These are phyloP conservation scores for Mallotus japonicus DNA, from an alignment of 441 rosid genomes.

Conservation along the genomic window DNA sequence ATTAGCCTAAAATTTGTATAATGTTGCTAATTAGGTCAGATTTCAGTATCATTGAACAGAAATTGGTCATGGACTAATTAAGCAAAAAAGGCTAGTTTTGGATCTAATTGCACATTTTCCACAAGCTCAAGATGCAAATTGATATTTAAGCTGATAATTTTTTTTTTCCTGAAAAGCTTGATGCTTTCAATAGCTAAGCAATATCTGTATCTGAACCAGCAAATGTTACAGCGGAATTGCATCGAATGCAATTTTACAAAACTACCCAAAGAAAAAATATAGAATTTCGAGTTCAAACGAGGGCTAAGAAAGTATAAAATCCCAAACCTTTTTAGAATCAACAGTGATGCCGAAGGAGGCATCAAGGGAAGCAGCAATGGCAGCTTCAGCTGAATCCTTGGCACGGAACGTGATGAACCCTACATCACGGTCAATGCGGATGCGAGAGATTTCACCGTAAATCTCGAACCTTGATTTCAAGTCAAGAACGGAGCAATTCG, in stretches of 20 bases:
- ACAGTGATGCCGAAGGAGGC: conserved; percentile 61
- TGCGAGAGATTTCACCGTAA: conserved; percentile 85
- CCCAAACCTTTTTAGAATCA: conserved; percentile 52
- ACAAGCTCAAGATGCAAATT: not conserved
- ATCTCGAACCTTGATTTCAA: conserved; percentile 89
- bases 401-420: conserved; percentile 63
- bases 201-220: not conserved
- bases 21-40: too few relatives aligned
- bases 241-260: too few relatives aligned
- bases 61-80: too few relatives aligned
- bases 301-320: not conserved
- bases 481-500: conserved; percentile 75
- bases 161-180: not conserved
- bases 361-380: conserved; percentile 72
- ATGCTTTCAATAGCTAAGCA: not conserved
- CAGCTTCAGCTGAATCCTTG: conserved; percentile 71
- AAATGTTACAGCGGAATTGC: too few relatives aligned
- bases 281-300: not conserved
- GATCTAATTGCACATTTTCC: not conserved
- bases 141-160: not conserved
- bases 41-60: too few relatives aligned
- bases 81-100: not conserved
- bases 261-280: too few relatives aligned
- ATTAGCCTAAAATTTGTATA: too few relatives aligned
- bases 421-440: conserved; percentile 65